A percentile compares a stretch with the other conserved stretches of the same genome.
Conservation (phyloP, 164 flowering plant genomes). For the Hamamelis virginiana region DNA sequence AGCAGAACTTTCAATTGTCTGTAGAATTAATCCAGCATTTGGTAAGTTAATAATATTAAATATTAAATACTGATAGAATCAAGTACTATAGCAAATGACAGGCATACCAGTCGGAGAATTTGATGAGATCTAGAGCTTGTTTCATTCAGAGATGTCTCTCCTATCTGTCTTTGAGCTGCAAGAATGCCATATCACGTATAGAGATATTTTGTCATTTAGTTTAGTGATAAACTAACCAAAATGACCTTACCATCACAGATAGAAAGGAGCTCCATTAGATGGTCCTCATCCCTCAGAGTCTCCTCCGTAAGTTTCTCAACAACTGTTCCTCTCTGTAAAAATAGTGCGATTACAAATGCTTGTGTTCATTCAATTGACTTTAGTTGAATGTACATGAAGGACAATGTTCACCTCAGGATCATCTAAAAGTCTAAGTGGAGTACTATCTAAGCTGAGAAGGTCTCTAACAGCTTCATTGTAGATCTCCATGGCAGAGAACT, state of each 20-base stretch:
- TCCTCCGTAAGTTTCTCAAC: slow-evolving; percentile 90
- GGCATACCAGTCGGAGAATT: slow-evolving; percentile 77
- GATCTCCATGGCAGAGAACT: slow-evolving; percentile 95
- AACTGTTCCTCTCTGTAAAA: slow-evolving; percentile 77
- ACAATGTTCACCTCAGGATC: slow-evolving; percentile 81
- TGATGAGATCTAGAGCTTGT: slow-evolving; percentile 98
- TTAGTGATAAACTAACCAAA: neutral
- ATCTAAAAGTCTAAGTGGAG: slow-evolving; percentile 85
- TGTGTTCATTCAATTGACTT: neutral
- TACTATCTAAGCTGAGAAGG: slow-evolving; percentile 63
- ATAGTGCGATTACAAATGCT: neutral
- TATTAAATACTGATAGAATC: neutral
- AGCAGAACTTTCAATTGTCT: slow-evolving; percentile 90
- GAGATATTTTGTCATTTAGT: neutral
- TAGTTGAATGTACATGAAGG: neutral
- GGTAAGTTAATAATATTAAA: neutral
- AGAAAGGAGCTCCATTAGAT: slow-evolving; percentile 69
- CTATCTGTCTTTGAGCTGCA: slow-evolving; percentile 90
- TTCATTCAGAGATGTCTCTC: slow-evolving; percentile 88
- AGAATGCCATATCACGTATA: slow-evolving; percentile 10
- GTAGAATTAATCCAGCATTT: slow-evolving; percentile 21
- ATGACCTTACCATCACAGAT: slow-evolving; percentile 70
- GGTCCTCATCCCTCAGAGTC: slow-evolving; percentile 57
- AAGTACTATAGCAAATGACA: neutral
- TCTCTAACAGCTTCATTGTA: slow-evolving; percentile 93